Evolutionary conservation across 169 alveolate genomes (phyloP), one percentile per base, ranked within the genome.

Genomic region (Cryptosporidium baileyi): DNA sequence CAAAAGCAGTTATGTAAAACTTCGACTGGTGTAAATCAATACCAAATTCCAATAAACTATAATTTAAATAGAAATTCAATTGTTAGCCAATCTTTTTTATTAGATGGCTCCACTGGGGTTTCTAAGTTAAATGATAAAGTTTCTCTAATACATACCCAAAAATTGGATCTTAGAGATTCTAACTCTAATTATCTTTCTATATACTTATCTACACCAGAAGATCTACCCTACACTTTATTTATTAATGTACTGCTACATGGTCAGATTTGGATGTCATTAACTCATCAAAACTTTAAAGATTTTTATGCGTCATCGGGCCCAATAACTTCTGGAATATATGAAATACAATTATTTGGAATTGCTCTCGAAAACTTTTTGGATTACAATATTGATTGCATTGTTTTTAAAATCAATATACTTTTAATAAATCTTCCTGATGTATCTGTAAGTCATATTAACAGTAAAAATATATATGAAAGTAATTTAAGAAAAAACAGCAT

Each of bases 271-370:
- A 7, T 51, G 51, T 6, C 67, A 15, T 28, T 74, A 41, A 74
- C 47, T 36, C 85, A 67, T 3, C 52, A 32, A 8, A 26, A 41
- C 54, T 19, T 51, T 19, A 51, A 57, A 19, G 24, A 51, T 5
- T 74, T 52, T 60, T 57, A 51, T 41, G 15, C 65, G 7, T 74
- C 85, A 7, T 26, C 28, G n/a, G 85, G 85, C 3, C 85, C 85
- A 4, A 17, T 74, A 38, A 36, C 54, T 8, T 24, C 85, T 28
- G 85, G 85, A 22, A 74, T 36, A 8, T 74, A 74, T 19, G 24
- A 13, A 41, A 26, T 74, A 34, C 85, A 74, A 26, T 26, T 74
- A 8, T 74, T 74, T 57, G 57, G 57, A 0, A n/a, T 43, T 2
- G 2, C 34, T 9, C 85, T 59, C 15, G 65, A 19, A 38, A 7